These are phyloP conservation scores for Bruguiera parviflora DNA, from an alignment of 345 rosid genomes.

Conservation along the genomic window DNA sequence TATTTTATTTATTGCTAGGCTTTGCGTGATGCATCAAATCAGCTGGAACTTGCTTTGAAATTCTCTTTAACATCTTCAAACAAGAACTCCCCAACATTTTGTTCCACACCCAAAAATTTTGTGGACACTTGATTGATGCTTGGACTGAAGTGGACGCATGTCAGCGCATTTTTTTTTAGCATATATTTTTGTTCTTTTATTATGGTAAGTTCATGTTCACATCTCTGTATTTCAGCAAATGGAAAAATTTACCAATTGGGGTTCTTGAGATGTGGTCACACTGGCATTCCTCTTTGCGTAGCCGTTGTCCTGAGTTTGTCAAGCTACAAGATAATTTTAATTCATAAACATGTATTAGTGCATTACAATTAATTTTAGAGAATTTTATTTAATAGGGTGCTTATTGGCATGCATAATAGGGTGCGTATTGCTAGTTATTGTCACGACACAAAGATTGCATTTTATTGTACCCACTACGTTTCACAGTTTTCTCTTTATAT, in stretches of 20 bases:
- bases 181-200: slow-evolving; percentile 4
- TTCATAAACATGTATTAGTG: not conserved
- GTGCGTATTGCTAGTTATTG: too few relatives aligned
- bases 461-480: not conserved
- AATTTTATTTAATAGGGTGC: slow-evolving; percentile 23
- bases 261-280: slow-evolving; percentile 87
- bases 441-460: not conserved
- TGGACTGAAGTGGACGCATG: slow-evolving; percentile 58
- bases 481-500: not conserved
- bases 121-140: slow-evolving; percentile 84
- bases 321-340: slow-evolving; percentile 35
- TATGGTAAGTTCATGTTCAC: slow-evolving; percentile 10
- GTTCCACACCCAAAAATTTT: slow-evolving; percentile 69
- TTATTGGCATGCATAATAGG: slow-evolving; percentile 45
- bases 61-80: slow-evolving; percentile 52
- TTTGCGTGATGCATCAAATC: slow-evolving; percentile 32
- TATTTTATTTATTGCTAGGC: slow-evolving; percentile 35
- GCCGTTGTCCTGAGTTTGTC: slow-evolving; percentile 32
- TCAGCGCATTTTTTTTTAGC: slow-evolving; percentile 11
- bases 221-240: slow-evolving; percentile 44
- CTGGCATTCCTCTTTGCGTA: slow-evolving; percentile 92
- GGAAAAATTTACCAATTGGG: slow-evolving; percentile 50
- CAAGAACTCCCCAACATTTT: slow-evolving; percentile 76
- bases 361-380: slow-evolving; percentile 1
- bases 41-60: slow-evolving; percentile 49